Evolutionary conservation across 1,139 yeast species (phyloP).

Genomic region (Diutina scorzettiae): DNA sequence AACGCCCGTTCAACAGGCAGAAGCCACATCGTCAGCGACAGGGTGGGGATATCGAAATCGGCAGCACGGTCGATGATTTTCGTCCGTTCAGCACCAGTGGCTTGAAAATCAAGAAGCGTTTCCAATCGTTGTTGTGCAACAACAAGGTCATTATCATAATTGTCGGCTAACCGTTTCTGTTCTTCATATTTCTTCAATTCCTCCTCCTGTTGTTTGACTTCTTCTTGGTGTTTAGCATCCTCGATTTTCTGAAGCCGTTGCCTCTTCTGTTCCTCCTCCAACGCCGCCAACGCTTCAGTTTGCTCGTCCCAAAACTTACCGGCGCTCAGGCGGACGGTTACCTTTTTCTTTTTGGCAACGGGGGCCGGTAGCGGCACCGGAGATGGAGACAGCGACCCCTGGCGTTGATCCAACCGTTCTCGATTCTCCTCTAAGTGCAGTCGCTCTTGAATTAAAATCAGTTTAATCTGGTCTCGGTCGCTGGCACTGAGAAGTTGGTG

Average conservation of each 20-base stretch:
- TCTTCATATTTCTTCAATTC: slow-evolving; percentile 27
- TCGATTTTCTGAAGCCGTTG: not conserved
- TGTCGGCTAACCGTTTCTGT: slow-evolving; percentile 12
- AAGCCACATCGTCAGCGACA: slow-evolving; percentile 59
- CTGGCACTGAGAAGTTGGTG: slow-evolving; percentile 45
- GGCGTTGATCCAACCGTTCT: slow-evolving; percentile 10
- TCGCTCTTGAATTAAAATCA: slow-evolving; percentile 36
- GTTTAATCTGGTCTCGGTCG: slow-evolving; percentile 50
- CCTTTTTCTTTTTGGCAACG: slow-evolving; percentile 21
- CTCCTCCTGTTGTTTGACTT: slow-evolving; percentile 24
- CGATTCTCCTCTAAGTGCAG: slow-evolving; percentile 17
- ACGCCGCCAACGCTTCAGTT: slow-evolving; percentile 45
- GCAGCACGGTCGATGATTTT: slow-evolving; percentile 88
- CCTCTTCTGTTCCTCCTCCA: slow-evolving; percentile 25
- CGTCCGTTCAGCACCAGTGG: slow-evolving; percentile 80
- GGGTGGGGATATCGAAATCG: slow-evolving; percentile 58
- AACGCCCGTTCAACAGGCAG: slow-evolving; percentile 82
- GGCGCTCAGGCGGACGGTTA: slow-evolving; percentile 41
- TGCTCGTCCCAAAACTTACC: slow-evolving; percentile 61
- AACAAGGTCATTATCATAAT: slow-evolving; percentile 39
- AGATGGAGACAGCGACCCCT: slow-evolving; percentile 14
- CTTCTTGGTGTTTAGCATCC: slow-evolving; percentile 10
- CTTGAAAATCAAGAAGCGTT: slow-evolving; percentile 68
- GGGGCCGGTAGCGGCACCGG: slow-evolving; percentile 10
- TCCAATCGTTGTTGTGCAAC: slow-evolving; percentile 67